These are phyloP conservation scores for Pharus latifolius DNA, from an alignment of 176 grass and related monocot genomes.

Conservation along the genomic window DNA sequence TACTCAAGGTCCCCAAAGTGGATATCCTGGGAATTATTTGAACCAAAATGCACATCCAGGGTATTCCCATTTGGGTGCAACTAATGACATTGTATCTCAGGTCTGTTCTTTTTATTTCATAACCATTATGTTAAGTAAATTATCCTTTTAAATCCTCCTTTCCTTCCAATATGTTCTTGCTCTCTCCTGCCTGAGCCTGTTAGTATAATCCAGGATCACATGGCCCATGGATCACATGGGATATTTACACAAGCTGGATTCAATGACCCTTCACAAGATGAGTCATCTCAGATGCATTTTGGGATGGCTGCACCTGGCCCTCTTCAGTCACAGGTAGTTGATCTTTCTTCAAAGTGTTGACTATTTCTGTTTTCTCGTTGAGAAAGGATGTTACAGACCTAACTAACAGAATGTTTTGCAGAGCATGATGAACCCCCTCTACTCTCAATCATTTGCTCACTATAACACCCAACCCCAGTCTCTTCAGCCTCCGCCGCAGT, in stretches of 20 bases:
- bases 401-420: slow-evolving; percentile 28
- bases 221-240: slow-evolving; percentile 84
- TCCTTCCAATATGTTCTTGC: background rate
- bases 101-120: slow-evolving; percentile 18
- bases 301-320: slow-evolving; percentile 45
- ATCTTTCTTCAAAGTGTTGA: background rate
- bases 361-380: background rate
- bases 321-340: slow-evolving; percentile 88
- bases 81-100: slow-evolving; percentile 85
- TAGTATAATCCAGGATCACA: slow-evolving; percentile 66
- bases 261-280: slow-evolving; percentile 84
- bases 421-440: slow-evolving; percentile 77
- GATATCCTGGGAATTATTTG: slow-evolving; percentile 80
- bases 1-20: slow-evolving; percentile 73
- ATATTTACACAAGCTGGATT: slow-evolving; percentile 90
- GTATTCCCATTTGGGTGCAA: slow-evolving; percentile 70
- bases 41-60: slow-evolving; percentile 87
- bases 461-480: slow-evolving; percentile 93
- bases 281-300: slow-evolving; percentile 85
- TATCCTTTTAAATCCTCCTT: background rate
- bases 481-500: slow-evolving; percentile 71
- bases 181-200: background rate
- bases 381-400: background rate
- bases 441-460: slow-evolving; percentile 80
- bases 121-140: background rate